These are phyloP conservation scores for Sugiyamaella floridensis DNA, from an alignment of 805 yeast species.

Conservation along the genomic window DNA sequence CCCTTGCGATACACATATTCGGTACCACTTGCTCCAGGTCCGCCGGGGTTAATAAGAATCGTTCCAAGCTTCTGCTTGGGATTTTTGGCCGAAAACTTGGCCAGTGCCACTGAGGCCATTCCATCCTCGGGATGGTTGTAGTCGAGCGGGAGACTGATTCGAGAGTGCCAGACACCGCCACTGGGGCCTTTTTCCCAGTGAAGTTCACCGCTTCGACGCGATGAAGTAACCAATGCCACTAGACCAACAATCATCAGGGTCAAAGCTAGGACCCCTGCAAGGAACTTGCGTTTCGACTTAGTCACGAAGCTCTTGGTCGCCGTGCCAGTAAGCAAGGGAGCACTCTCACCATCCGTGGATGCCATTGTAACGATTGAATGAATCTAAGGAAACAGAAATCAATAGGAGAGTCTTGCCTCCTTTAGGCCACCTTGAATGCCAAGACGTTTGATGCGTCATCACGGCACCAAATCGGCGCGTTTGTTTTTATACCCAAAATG, in stretches of 20 bases:
- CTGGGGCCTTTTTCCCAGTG: not conserved
- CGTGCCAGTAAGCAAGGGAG: not conserved
- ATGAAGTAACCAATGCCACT: not conserved
- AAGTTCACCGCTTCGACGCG: not conserved
- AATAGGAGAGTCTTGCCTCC: too few relatives aligned
- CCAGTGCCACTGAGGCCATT: slow-evolving; percentile 7
- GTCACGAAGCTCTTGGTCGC: not conserved
- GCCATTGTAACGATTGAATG: not conserved
- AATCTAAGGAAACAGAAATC: too few relatives aligned
- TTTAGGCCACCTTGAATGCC: too few relatives aligned
- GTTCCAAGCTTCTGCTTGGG: slow-evolving; percentile 16
- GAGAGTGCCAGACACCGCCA: slow-evolving; percentile 1
- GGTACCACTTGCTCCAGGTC: slow-evolving; percentile 23
- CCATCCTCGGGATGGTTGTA: slow-evolving; percentile 10
- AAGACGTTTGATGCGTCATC: too few relatives aligned
- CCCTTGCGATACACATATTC: slow-evolving; percentile 9
- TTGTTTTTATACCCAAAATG: too few relatives aligned
- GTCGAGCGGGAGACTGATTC: slow-evolving; percentile 8
- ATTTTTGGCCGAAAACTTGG: slow-evolving; percentile 13
- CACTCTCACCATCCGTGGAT: not conserved
- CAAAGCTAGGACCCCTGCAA: not conserved
- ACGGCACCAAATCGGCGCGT: too few relatives aligned
- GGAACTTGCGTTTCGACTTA: too few relatives aligned
- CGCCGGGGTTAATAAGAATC: slow-evolving; percentile 22
- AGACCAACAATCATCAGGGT: not conserved